phyloP scores from a whole-genome alignment of 306 rosid genomes.

The Gillenia trifoliata region DNA sequence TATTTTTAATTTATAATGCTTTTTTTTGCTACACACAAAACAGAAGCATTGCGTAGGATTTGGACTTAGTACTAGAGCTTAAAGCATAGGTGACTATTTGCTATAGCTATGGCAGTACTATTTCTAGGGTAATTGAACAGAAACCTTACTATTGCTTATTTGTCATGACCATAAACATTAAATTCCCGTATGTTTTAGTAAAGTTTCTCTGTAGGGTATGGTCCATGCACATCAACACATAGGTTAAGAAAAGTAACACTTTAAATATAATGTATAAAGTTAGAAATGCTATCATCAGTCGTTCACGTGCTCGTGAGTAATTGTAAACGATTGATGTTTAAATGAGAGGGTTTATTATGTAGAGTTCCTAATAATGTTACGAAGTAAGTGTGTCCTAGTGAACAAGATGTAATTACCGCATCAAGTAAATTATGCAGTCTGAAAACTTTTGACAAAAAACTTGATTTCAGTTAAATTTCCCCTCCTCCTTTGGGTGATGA shows the following conservation, averaged over 20 bases:
- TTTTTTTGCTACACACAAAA: neutral
- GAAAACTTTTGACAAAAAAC: neutral
- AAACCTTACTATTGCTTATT: neutral
- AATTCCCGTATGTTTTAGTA: neutral
- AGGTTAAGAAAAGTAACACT: neutral
- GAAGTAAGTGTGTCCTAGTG: no score
- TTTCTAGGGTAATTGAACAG: neutral
- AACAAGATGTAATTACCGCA: no score
- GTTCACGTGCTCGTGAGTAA: no score
- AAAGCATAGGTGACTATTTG: neutral
- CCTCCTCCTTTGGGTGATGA: neutral
- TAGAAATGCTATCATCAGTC: neutral
- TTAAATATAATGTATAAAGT: neutral
- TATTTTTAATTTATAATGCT: neutral
- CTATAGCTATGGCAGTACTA: neutral
- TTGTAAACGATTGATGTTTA: no score
- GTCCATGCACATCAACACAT: neutral
- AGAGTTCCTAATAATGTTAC: no score
- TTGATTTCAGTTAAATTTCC: neutral
- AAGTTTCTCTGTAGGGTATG: neutral
- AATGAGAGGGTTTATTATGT: no score
- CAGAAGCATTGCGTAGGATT: neutral
- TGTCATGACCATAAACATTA: neutral
- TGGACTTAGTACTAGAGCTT: neutral
- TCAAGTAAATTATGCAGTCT: neutral